Evolutionary conservation across 1,284 basidiomycete genomes (phyloP).

Genomic region (Puccinia hordei): DNA sequence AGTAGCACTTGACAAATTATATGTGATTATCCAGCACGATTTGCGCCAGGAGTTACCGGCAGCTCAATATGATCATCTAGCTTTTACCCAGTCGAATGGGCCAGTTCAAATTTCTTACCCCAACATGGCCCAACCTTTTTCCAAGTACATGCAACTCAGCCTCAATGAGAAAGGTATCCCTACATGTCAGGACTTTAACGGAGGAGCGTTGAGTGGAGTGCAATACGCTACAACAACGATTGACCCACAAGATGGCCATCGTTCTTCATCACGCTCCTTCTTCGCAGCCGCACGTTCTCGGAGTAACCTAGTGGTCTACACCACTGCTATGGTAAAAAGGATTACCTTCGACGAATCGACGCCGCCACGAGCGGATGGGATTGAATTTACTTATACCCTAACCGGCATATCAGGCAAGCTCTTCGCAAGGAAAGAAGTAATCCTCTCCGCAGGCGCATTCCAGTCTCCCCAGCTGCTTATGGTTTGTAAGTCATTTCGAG

Average conservation of each 20-base stretch:
- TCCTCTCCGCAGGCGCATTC: conserved; percentile 57
- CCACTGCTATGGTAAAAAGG: conserved; percentile 14
- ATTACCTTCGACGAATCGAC: conserved; percentile 34
- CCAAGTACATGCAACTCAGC: conserved; percentile 53
- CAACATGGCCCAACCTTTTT: conserved; percentile 41
- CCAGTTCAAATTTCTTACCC: conserved; percentile 57
- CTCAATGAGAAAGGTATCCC: conserved; percentile 56
- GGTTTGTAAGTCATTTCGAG: conserved; percentile 26
- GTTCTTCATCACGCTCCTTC: conserved; percentile 29
- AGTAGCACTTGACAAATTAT: conserved; percentile 10
- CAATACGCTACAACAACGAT: conserved; percentile 42
- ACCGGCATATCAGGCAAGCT: background rate
- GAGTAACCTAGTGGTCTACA: conserved; percentile 28
- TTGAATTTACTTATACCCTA: conserved; percentile 24
- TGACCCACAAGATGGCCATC: conserved; percentile 22
- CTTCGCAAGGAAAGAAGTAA: conserved; percentile 55
- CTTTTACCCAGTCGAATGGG: conserved; percentile 48
- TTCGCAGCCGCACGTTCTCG: background rate
- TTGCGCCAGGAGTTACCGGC: conserved; percentile 28
- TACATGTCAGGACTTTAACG: conserved; percentile 35
- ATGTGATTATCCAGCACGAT: conserved; percentile 32
- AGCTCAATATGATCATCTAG: conserved; percentile 11
- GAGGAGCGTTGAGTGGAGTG: conserved; percentile 23
- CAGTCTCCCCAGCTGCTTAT: conserved; percentile 57
- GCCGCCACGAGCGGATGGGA: conserved; percentile 23